Base-by-base conservation (phyloP, 1,139 yeast genomes). In the Zygosaccharomyces sapae region DNA sequence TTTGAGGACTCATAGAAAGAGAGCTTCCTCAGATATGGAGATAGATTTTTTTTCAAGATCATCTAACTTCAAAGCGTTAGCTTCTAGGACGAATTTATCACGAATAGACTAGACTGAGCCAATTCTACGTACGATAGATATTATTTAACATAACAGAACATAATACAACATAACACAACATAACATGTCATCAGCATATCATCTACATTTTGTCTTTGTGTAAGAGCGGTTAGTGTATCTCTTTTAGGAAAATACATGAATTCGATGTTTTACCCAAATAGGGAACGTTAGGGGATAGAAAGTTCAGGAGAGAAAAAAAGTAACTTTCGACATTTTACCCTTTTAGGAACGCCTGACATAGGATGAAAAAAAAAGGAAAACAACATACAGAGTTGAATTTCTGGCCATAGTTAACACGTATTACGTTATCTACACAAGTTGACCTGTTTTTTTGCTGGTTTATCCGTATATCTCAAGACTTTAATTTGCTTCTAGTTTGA, bases 1-100 rank as follows among this genome's bases (percentile, higher is more conserved):
- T 39, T 45, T 45, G 30, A 51, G 48, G 39, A 48, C 52, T 35
- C 62, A 60, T 38, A 47, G 51, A 35, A 59, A 61, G 43, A 56
- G 64, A 47, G 55, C 58, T 20, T 56, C 64, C 8, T 55, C 64
- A 2, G 41, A 48, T n/a, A 52, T 54, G 58, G 63, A 59, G 22
- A 48, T 58, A 10, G 61, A 57, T n/a, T 29, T 61, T 60, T 50
- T 56, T 53, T 38, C 58, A 54, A 25, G 47, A 50, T 30, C 57
- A 54, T 24, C 48, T 48, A 16, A 41, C 51, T 25, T 35, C 44
- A 36, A 59, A 59, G 42, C 55, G 59, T 33, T 46, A 44, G 38
- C 42, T 16, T 16, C 16, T 16, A 16, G 16, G 16, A 16, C 16
- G 16, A 16, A 16, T 16, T 16, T 16, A 16, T 16, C 16, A 16